phyloP scores from a whole-genome alignment of 495 filamentous ascomycete species.

The Tricharina praecox region DNA sequence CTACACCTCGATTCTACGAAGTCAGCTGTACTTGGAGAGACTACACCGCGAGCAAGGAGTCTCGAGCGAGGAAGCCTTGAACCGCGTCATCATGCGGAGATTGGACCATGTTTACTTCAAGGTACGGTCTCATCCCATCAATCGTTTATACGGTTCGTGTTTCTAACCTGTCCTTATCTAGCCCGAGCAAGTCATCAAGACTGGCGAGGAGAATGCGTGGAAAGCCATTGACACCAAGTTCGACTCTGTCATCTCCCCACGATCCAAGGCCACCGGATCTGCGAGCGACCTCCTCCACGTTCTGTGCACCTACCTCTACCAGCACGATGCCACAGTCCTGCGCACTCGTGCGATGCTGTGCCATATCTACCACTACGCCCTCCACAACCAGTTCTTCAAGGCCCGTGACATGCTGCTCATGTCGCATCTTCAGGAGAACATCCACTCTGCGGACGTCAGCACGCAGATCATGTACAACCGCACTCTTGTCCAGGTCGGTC shows the following conservation, averaged over 20 bases:
- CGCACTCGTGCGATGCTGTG: slow-evolving; percentile 93
- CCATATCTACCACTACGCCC: slow-evolving; percentile 93
- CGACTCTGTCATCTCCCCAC: slow-evolving; percentile 66
- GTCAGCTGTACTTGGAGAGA: slow-evolving; percentile 67
- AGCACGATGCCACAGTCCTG: slow-evolving; percentile 84
- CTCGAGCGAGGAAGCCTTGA: slow-evolving; percentile 52
- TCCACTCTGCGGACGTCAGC: slow-evolving; percentile 82
- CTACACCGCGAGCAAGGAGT: slow-evolving; percentile 32
- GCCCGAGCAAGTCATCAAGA: slow-evolving; percentile 81
- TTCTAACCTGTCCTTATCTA: slow-evolving; percentile 25
- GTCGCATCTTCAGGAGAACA: slow-evolving; percentile 96
- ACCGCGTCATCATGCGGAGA: slow-evolving; percentile 81
- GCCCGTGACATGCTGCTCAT: slow-evolving; percentile 98
- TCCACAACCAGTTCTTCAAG: slow-evolving; percentile 94
- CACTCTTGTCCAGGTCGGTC: slow-evolving; percentile 89
- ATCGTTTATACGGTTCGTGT: neutral
- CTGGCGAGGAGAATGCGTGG: slow-evolving; percentile 83
- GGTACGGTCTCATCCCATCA: no score
- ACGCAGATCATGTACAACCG: slow-evolving; percentile 99
- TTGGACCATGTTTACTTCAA: slow-evolving; percentile 99
- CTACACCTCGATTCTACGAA: slow-evolving; percentile 77
- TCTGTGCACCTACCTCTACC: slow-evolving; percentile 87
- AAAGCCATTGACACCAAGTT: slow-evolving; percentile 55
- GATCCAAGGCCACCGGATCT: slow-evolving; percentile 40
- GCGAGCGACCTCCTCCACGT: slow-evolving; percentile 61